Evolutionary conservation across 176 grass and related monocot species (phyloP).

Genomic region (Thalia dealbata): DNA sequence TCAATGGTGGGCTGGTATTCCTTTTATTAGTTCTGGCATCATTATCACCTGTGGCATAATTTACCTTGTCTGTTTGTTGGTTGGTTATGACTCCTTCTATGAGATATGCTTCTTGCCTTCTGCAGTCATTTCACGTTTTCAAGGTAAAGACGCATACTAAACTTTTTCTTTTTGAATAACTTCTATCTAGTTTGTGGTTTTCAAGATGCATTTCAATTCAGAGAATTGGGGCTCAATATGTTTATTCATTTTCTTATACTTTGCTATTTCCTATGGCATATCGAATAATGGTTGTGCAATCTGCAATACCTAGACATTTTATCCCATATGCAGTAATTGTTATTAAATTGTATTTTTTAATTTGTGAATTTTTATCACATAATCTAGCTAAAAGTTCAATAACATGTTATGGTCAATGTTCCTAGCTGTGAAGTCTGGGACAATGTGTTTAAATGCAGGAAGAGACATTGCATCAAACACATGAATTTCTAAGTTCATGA

Average conservation of each 20-base stretch:
- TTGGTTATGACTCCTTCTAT: slow-evolving; percentile 76
- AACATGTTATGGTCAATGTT: background rate
- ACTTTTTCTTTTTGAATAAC: too few relatives aligned
- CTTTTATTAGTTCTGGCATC: slow-evolving; percentile 76
- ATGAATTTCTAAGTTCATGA: background rate
- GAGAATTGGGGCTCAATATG: background rate
- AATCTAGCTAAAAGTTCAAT: background rate
- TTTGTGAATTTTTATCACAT: background rate
- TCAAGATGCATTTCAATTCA: background rate
- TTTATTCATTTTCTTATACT: background rate
- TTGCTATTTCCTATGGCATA: background rate
- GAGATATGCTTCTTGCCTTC: slow-evolving; percentile 95
- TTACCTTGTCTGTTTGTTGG: slow-evolving; percentile 72
- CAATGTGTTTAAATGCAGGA: background rate
- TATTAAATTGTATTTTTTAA: too few relatives aligned
- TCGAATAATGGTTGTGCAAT: background rate
- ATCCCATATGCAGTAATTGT: too few relatives aligned
- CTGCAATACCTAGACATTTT: background rate
- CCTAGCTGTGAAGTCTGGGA: background rate
- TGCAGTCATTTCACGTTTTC: slow-evolving; percentile 55
- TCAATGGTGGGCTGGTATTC: slow-evolving; percentile 81
- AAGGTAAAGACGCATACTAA: slow-evolving; percentile 39
- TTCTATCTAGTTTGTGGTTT: background rate
- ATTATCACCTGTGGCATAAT: slow-evolving; percentile 56
- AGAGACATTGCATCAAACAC: background rate